Evolutionary conservation across 371 early-diverging fungal species (phyloP).

Genomic region (Cokeromyces recurvatus): DNA sequence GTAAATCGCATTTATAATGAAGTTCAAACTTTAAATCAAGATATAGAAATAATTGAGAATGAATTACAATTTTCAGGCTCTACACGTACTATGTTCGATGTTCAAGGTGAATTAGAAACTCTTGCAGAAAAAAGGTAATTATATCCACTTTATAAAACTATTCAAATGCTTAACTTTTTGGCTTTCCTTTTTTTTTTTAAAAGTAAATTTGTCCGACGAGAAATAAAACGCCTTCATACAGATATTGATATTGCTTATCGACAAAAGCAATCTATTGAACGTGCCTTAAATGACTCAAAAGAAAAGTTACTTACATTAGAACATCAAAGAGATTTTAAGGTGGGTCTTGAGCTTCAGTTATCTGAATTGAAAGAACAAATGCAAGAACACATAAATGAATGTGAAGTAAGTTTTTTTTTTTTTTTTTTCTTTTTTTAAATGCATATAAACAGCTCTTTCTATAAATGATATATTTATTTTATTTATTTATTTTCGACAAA

Average conservation of each 20-base stretch:
- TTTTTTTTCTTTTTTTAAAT: not conserved
- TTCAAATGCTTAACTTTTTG: too few relatives aligned
- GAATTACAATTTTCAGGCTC: slow-evolving; percentile 62
- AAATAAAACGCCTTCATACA: slow-evolving; percentile 49
- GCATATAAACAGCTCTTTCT: too few relatives aligned
- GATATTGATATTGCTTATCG: slow-evolving; percentile 39
- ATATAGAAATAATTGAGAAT: slow-evolving; percentile 46
- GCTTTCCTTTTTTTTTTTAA: too few relatives aligned
- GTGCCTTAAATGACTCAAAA: slow-evolving; percentile 39
- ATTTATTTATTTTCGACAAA: not conserved
- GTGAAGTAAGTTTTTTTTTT: slow-evolving; percentile 4
- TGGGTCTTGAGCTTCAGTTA: slow-evolving; percentile 6
- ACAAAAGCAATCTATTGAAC: slow-evolving; percentile 44
- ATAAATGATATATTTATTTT: too few relatives aligned
- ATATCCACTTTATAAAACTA: too few relatives aligned
- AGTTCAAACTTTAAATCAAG: slow-evolving; percentile 24
- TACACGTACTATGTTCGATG: slow-evolving; percentile 60
- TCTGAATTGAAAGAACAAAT: slow-evolving; percentile 25
- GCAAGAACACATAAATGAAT: slow-evolving; percentile 3
- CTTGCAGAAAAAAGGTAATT: too few relatives aligned
- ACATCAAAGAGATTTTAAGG: slow-evolving; percentile 15
- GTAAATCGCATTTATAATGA: slow-evolving; percentile 36
- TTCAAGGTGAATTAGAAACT: slow-evolving; percentile 62
- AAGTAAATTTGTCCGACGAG: slow-evolving; percentile 29
- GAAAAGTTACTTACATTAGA: slow-evolving; percentile 32